phyloP scores from a whole-genome alignment of 2,329 filamentous ascomycete genomes.

The Aspergillus udagawae region DNA sequence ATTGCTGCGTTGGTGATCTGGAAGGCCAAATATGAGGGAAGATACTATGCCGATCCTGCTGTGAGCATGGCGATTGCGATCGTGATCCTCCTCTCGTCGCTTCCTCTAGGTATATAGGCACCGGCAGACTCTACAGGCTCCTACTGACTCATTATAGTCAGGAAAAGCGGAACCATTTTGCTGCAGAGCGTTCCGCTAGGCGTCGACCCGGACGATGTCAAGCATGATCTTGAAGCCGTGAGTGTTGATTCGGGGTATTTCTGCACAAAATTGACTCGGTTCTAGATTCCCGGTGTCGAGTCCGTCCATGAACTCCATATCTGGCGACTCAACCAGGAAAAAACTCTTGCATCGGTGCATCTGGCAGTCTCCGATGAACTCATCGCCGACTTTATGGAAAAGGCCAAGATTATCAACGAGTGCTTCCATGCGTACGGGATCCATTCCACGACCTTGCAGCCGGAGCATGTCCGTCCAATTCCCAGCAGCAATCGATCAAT shows the following conservation, averaged over 20 bases:
- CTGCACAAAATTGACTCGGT: too few species aligned
- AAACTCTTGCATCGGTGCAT: constrained; percentile 64
- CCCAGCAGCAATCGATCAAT: not conserved
- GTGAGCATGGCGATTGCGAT: constrained; percentile 63
- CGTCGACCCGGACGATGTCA: constrained; percentile 59
- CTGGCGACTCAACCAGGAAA: constrained; percentile 67
- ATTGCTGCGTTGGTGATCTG: constrained; percentile 64
- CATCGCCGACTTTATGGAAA: constrained; percentile 56
- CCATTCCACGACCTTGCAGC: constrained; percentile 66
- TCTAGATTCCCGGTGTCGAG: constrained; percentile 56
- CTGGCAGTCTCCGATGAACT: constrained; percentile 58
- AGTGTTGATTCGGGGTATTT: constrained; percentile 10
- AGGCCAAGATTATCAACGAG: constrained; percentile 59
- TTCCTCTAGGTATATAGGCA: not conserved
- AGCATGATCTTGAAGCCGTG: constrained; percentile 63
- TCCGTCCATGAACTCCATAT: constrained; percentile 68
- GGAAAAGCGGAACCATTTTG: constrained; percentile 48
- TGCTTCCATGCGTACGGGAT: constrained; percentile 69
- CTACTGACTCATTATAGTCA: not conserved
- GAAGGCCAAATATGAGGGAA: constrained; percentile 51
- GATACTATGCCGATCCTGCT: constrained; percentile 67
- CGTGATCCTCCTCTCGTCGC: constrained; percentile 62
- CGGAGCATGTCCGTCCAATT: constrained; percentile 41
- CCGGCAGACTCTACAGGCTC: too few species aligned
- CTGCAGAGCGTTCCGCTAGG: constrained; percentile 61